These are phyloP conservation scores for Macrophomina phaseolina DNA, from an alignment of 2,329 filamentous ascomycete species.

Conservation along the genomic window DNA sequence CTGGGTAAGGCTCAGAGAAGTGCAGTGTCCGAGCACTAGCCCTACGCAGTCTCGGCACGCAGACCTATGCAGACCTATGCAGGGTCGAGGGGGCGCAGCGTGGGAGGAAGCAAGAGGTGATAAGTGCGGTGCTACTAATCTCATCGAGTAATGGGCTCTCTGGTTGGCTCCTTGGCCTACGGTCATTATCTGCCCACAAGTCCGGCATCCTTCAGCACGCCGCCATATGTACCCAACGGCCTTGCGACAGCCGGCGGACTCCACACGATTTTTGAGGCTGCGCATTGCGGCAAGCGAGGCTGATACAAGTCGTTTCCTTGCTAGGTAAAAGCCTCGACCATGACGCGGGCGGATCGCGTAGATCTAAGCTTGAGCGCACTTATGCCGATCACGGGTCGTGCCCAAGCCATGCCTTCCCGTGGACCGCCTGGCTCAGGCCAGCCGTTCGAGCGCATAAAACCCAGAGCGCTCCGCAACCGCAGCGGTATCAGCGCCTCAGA, in stretches of 20 bases:
- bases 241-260: background rate
- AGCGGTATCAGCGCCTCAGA: background rate
- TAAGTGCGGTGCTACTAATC: background rate
- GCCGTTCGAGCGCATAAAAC: background rate
- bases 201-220: background rate
- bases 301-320: too few species aligned
- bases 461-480: background rate
- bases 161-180: too few species aligned
- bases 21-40: background rate
- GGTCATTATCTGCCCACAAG: background rate
- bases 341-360: slow-evolving; percentile 16
- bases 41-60: background rate
- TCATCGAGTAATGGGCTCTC: background rate
- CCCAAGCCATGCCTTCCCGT: background rate
- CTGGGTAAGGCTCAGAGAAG: slow-evolving; percentile 4
- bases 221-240: background rate
- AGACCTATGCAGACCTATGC: background rate
- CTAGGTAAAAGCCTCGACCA: background rate
- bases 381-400: slow-evolving; percentile 1
- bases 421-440: background rate
- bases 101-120: background rate
- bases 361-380: slow-evolving; percentile 5
- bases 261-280: background rate
- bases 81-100: background rate
- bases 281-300: background rate